Base-by-base conservation (phyloP, 441 rosid genomes). In the Rhodomyrtus psidioides region DNA sequence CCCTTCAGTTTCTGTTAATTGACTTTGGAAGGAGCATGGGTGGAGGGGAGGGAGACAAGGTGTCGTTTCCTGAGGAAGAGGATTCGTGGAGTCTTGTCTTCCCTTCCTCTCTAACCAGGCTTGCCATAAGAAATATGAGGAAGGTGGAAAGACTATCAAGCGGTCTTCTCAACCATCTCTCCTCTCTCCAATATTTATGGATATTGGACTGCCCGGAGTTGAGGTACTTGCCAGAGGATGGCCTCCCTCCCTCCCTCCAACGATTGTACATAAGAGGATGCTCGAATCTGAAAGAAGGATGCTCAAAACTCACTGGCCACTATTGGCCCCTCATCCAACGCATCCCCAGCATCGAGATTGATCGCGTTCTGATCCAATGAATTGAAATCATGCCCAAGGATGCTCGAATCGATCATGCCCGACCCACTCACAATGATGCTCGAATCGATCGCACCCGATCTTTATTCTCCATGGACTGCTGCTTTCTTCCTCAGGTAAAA, bases 251-350 rank as follows among this genome's bases (percentile, higher is more conserved):
- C 44, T 62, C 44, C 75, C 75, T 62, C 44, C 6, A 9, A 4
- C 0, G 0, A 0, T 9, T 30, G 2, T 1, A 0, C 0, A 30
- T 65, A 30, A 0, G 0, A 0, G 0, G 1, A 4, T 17, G 76
- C 26, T 1, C 10, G 24, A 30, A 2, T 62, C 24, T 17, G 1
- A 2, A 49, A 49, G 53, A 49, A 12, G 53, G 53, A 49, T 12
- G 53, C 53, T 49, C 53, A 12, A 49, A 30, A 19, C 13, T 16
- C 24, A 19, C 24, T 5, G 13, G 23, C 39, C 12, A 60, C 23
- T 7, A 27, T 60, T 60, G 70, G 23, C 70, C 70, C 70, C 39
- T 60, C 70, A 28, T 60, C 39, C 70, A 62, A 17, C 13, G 8
- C 2, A 62, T 62, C 75, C 44, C 44, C 0, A 0, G 0, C 0